Evolutionary conservation across 495 filamentous ascomycete genomes (phyloP), one percentile per base, ranked within the genome.

Genomic region (Aspergillus biplanus): DNA sequence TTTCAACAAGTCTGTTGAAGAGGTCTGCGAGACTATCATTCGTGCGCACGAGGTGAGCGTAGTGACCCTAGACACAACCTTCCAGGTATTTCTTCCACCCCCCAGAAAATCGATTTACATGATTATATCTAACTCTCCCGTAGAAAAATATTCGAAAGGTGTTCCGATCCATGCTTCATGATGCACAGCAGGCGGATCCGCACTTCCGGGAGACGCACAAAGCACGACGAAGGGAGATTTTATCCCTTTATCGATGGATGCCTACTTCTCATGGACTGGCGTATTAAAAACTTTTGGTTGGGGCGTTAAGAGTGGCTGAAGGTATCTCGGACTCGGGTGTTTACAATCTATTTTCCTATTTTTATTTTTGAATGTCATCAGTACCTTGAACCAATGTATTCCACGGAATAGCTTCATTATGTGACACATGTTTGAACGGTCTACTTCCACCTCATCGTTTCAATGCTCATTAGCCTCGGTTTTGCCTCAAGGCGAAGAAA

Each of bases 61-160:
- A 6, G 59, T 61, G 7, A 61, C 59, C 7, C 27, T 61, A 13
- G 59, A 61, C 16, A 61, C 59, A 12, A 61, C 59, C 2, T 61
- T 61, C 13, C 59, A 61, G 59, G 59, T 61, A 61, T 13, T 21
- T 27, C 8, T 27, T 8, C 21, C 33, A 54, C 11, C n/a, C 2
- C 47, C 6, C 47, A 8, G 27, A 50, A 7, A 49, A n/a, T 0
- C 8, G 37, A 0, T 21, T 3, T 59, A 33, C 39, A 52, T 27
- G 1, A 7, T 0, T 16, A 58, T 33, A 32, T 16, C 57, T 59
- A 21, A 59, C 42, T 31, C 0, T 34, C 31, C 5, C 0, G 0
- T 7, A 61, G 59, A 61, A 61, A 61, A 61, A 61, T 37, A 61
- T 61, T 21, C 59, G 59, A 18, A 61, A 61, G 31, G 59, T 61